Evolutionary conservation across 768 basidiomycete species (phyloP).

Genomic region (Naganishia randhawae): DNA sequence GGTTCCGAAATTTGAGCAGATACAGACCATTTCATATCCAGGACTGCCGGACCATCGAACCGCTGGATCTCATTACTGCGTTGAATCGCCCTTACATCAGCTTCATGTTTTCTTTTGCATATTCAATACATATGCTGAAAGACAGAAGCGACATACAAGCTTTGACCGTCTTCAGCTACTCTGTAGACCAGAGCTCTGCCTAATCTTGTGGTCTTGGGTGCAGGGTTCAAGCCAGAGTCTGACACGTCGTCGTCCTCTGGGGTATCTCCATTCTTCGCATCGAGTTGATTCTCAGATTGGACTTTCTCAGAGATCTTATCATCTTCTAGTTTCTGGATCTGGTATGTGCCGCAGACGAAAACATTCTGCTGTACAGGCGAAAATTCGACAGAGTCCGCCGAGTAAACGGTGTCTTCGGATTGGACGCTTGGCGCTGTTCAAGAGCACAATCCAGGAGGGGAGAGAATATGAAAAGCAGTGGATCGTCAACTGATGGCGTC

Average conservation of each 20-base stretch:
- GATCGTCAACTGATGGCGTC: background rate
- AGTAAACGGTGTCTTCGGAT: conserved; percentile 65
- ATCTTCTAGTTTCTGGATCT: conserved; percentile 58
- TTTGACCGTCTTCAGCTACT: conserved; percentile 48
- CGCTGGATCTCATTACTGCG: conserved; percentile 60
- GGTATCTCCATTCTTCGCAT: conserved; percentile 48
- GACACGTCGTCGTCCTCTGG: conserved; percentile 33
- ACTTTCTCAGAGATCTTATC: background rate
- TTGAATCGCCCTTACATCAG: background rate
- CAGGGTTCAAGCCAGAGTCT: conserved; percentile 30
- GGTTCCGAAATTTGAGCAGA: background rate
- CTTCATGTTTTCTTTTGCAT: background rate
- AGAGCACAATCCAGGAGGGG: background rate
- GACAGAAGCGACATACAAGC: conserved; percentile 34
- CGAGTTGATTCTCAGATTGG: background rate
- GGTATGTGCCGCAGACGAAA: conserved; percentile 88
- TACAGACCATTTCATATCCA: conserved; percentile 83
- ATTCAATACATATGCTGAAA: background rate
- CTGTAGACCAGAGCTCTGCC: conserved; percentile 74
- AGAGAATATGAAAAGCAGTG: background rate
- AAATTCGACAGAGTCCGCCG: conserved; percentile 87
- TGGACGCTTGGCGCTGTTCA: conserved; percentile 31
- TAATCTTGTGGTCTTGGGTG: conserved; percentile 49
- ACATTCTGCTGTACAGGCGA: conserved; percentile 60
- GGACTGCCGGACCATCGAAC: conserved; percentile 69